phyloP scores from a whole-genome alignment of 2,329 filamentous ascomycete species.

The Colletotrichum magnum region DNA sequence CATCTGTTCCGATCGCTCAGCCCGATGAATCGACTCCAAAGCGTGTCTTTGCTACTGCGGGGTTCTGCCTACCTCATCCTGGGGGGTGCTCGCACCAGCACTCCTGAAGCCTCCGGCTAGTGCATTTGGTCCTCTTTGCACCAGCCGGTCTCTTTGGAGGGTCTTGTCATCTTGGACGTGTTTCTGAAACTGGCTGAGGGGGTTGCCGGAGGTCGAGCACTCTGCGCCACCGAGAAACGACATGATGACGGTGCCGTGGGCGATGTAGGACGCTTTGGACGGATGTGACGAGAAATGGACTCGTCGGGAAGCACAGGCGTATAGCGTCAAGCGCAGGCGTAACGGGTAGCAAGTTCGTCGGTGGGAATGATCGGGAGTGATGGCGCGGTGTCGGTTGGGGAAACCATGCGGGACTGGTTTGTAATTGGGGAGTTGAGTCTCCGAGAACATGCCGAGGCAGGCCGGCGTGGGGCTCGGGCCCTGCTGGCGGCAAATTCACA shows the following conservation, averaged over 20 bases:
- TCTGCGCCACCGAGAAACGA: slow-evolving; percentile 96
- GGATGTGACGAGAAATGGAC: not conserved
- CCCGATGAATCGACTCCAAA: not conserved
- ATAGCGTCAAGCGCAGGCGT: not conserved
- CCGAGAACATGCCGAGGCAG: slow-evolving; percentile 40
- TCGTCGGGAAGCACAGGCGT: not conserved
- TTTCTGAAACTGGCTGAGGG: slow-evolving; percentile 97
- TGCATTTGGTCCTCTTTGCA: slow-evolving; percentile 79
- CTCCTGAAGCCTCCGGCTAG: slow-evolving; percentile 85
- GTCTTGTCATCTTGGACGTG: slow-evolving; percentile 97
- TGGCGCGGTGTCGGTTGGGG: slow-evolving; percentile 6
- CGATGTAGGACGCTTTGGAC: not conserved
- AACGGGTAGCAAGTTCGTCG: not conserved
- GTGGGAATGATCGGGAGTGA: not conserved
- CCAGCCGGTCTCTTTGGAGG: slow-evolving; percentile 89
- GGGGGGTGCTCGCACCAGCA: slow-evolving; percentile 75
- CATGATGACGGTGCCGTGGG: slow-evolving; percentile 68
- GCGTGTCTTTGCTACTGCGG: not conserved
- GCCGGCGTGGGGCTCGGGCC: slow-evolving; percentile 34
- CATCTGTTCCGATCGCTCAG: slow-evolving; percentile 70
- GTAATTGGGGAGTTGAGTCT: slow-evolving; percentile 31
- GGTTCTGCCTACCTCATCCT: slow-evolving; percentile 74
- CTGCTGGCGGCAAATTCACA: slow-evolving; percentile 17
- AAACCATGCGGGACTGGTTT: slow-evolving; percentile 15
- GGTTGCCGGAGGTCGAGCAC: slow-evolving; percentile 96